phyloP scores from a whole-genome alignment of 208 protist genomes.

The Trypanosoma cruzi region DNA sequence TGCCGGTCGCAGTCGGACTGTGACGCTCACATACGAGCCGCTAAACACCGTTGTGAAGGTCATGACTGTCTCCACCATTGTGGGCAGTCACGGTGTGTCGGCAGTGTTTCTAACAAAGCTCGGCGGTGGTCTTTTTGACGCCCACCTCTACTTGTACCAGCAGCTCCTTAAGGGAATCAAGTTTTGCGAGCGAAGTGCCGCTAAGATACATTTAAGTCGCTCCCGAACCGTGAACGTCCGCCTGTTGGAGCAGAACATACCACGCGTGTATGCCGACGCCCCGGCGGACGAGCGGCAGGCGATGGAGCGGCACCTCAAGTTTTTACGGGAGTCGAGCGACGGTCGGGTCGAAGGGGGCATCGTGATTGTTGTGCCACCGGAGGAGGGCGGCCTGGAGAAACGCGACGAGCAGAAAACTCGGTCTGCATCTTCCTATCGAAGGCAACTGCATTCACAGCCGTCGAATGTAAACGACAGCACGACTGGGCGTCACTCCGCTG shows the following conservation, averaged over 20 bases:
- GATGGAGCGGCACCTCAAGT: conserved; percentile 57
- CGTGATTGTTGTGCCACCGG: conserved; percentile 46
- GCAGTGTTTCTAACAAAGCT: conserved; percentile 82
- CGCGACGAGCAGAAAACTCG: background rate
- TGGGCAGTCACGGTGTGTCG: conserved; percentile 77
- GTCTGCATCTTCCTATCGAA: no score
- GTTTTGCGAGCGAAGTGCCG: conserved; percentile 44
- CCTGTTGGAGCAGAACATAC: conserved; percentile 69
- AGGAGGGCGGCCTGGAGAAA: conserved; percentile 60
- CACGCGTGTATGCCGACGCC: conserved; percentile 46
- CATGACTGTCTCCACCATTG: conserved; percentile 74
- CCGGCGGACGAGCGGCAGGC: conserved; percentile 29
- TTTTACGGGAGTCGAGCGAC: conserved; percentile 64
- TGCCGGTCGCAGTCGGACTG: conserved; percentile 65
- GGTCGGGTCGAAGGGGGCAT: conserved; percentile 57
- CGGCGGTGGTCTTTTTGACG: conserved; percentile 78
- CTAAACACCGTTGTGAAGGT: conserved; percentile 71
- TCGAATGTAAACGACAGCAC: conserved; percentile 22
- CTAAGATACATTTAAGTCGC: conserved; percentile 52
- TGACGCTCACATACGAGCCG: conserved; percentile 87
- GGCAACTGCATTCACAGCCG: no score
- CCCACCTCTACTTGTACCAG: conserved; percentile 82
- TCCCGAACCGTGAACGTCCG: conserved; percentile 64
- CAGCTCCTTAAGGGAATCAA: conserved; percentile 68
- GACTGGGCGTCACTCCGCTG: background rate